Percentiles rank a stretch among this genome's conserved stretches.
These are phyloP conservation scores for Mucor mucedo DNA, from an alignment of 371 early-diverging fungal species.

Conservation along the genomic window DNA sequence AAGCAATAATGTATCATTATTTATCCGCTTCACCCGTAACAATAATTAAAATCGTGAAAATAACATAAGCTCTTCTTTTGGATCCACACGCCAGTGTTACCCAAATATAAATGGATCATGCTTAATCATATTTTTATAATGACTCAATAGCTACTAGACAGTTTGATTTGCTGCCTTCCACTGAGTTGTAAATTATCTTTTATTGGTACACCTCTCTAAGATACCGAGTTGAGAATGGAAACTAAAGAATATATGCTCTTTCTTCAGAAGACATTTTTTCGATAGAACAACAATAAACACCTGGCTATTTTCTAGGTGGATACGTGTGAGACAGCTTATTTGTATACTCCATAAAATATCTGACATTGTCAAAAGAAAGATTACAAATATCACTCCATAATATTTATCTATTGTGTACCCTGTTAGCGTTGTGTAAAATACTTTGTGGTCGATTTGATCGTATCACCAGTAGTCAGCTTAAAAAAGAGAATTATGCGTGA, in stretches of 20 bases:
- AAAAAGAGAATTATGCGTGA: not conserved
- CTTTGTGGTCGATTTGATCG: constrained; percentile 1
- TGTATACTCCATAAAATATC: too few species aligned
- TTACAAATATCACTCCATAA: not conserved
- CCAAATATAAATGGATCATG: constrained; percentile 8
- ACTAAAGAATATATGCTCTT: too few species aligned
- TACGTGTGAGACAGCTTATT: too few species aligned
- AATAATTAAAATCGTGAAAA: too few species aligned
- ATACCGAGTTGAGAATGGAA: not conserved
- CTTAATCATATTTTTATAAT: constrained; percentile 7
- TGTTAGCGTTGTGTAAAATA: not conserved
- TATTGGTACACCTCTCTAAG: not conserved
- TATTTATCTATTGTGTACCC: not conserved
- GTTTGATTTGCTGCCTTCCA: constrained; percentile 3
- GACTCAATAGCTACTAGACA: constrained; percentile 4
- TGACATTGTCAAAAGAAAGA: too few species aligned
- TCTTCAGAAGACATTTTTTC: too few species aligned
- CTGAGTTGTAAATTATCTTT: not conserved
- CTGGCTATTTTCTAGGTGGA: too few species aligned
- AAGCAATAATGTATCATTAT: too few species aligned
- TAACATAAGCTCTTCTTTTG: not conserved
- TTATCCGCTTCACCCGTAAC: too few species aligned
- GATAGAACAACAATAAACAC: too few species aligned
- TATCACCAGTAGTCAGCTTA: not conserved
- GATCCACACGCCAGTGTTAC: not conserved